A percentile compares a stretch with the other conserved stretches of the same genome.
Evolutionary conservation across 2,329 filamentous ascomycete species (phyloP).

Genomic region (Colletotrichum eleusines): DNA sequence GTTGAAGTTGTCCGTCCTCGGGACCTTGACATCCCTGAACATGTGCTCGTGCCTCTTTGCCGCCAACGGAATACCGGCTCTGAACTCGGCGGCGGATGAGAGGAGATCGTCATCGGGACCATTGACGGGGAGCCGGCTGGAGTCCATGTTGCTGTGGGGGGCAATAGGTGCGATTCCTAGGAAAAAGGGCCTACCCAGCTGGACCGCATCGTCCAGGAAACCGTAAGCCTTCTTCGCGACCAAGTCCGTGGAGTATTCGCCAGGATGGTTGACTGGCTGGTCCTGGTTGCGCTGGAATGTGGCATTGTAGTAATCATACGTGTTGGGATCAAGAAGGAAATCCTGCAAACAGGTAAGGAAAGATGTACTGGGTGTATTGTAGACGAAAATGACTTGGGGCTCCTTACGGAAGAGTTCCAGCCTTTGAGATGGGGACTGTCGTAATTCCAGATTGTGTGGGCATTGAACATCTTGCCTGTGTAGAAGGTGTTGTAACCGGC

Average conservation of each 20-base stretch:
- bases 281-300: conserved; percentile 72
- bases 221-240: conserved; percentile 69
- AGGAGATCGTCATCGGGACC: conserved; percentile 67
- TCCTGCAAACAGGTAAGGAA: conserved; percentile 43
- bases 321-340: conserved; percentile 74
- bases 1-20: conserved; percentile 76
- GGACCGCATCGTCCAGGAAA: conserved; percentile 71
- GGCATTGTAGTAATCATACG: conserved; percentile 76
- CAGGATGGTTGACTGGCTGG: conserved; percentile 55
- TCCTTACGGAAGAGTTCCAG: conserved; percentile 62
- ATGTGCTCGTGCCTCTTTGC: conserved; percentile 70
- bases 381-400: too few species aligned
- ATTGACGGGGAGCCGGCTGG: conserved; percentile 63
- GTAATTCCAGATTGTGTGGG: conserved; percentile 62
- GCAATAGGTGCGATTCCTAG: conserved; percentile 64
- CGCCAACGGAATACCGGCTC: conserved; percentile 42
- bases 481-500: conserved; percentile 66
- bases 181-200: conserved; percentile 66
- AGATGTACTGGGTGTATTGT: fast-evolving
- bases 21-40: conserved; percentile 70
- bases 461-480: conserved; percentile 67
- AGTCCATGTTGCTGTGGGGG: conserved; percentile 48
- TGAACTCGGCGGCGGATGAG: conserved; percentile 63
- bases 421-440: conserved; percentile 64
- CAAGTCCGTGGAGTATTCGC: conserved; percentile 64